phyloP scores from a whole-genome alignment of 345 rosid species.

The Combretum micranthum region DNA sequence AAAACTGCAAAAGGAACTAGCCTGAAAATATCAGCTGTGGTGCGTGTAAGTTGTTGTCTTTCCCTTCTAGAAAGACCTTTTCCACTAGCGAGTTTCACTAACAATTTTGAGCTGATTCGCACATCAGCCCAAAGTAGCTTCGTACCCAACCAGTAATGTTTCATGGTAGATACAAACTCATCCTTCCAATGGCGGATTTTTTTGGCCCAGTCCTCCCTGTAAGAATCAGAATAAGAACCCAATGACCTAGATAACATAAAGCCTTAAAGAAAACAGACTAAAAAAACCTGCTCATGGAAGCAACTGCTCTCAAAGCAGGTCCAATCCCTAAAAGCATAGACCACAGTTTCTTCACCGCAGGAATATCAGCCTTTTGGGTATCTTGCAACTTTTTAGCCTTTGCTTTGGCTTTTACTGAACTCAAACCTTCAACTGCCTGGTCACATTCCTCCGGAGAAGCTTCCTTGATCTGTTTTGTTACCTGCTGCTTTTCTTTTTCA shows the following conservation, averaged over 20 bases:
- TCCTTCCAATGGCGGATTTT: slow-evolving; percentile 82
- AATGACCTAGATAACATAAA: too few relatives aligned
- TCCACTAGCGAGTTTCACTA: slow-evolving; percentile 81
- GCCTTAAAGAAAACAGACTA: slow-evolving; percentile 10
- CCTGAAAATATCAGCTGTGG: slow-evolving; percentile 83
- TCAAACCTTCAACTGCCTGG: slow-evolving; percentile 89
- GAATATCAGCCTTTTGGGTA: slow-evolving; percentile 40
- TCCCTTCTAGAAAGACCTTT: slow-evolving; percentile 92
- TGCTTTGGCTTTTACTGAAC: slow-evolving; percentile 78
- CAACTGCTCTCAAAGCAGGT: slow-evolving; percentile 87
- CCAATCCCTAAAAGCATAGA: slow-evolving; percentile 68
- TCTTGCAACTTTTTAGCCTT: slow-evolving; percentile 75
- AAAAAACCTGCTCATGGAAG: slow-evolving; percentile 88
- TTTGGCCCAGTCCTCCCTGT: slow-evolving; percentile 96
- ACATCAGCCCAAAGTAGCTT: slow-evolving; percentile 90
- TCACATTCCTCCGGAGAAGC: slow-evolving; percentile 96
- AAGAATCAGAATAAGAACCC: slow-evolving; percentile 6
- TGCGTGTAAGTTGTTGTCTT: slow-evolving; percentile 71
- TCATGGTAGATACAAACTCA: slow-evolving; percentile 79
- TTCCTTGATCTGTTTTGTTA: slow-evolving; percentile 55
- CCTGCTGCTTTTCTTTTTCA: slow-evolving; percentile 32
- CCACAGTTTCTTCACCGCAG: slow-evolving; percentile 51
- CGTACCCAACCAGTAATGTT: slow-evolving; percentile 91
- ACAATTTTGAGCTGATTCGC: slow-evolving; percentile 77
- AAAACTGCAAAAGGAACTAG: slow-evolving; percentile 82